Percentiles rank a stretch among this genome's conserved stretches.
These are phyloP conservation scores for Cyanidioschyzon merolae DNA, from an alignment of 23 red algal genomes.

Conservation along the genomic window DNA sequence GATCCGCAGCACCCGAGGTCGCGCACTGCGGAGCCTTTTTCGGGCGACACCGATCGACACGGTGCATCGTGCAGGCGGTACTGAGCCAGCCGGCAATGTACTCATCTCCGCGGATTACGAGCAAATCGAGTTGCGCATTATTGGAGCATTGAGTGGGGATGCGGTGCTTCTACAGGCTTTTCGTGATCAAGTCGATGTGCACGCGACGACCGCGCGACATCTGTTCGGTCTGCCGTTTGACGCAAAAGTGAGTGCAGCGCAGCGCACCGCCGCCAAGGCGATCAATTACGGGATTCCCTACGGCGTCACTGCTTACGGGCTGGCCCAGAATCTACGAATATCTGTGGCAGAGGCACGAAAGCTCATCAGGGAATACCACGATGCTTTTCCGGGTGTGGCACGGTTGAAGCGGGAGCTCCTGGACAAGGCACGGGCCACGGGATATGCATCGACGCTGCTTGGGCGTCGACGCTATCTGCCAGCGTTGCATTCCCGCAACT, in stretches of 20 bases:
- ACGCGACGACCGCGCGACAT: constrained; percentile 17
- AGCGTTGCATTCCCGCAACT: neutral
- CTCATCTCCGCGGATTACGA: constrained; percentile 44
- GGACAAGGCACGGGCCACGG: constrained; percentile 14
- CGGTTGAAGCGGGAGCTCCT: constrained; percentile 25
- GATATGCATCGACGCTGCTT: constrained; percentile 33
- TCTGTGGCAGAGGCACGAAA: constrained; percentile 3
- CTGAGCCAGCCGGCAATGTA: neutral
- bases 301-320: constrained; percentile 30
- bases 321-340: constrained; percentile 21
- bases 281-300: constrained; percentile 43
- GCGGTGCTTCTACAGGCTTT: constrained; percentile 20
- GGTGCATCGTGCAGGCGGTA: neutral
- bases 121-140: constrained; percentile 62
- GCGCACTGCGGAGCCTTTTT: constrained; percentile 16
- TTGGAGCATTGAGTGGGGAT: constrained; percentile 41
- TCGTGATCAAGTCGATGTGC: constrained; percentile 26
- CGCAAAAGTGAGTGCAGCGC: neutral
- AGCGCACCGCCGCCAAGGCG: constrained; percentile 29
- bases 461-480: constrained; percentile 29
- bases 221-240: constrained; percentile 7
- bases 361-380: constrained; percentile 26
- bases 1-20: constrained; percentile 15
- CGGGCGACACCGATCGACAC: constrained; percentile 2
- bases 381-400: constrained; percentile 20